A percentile compares a stretch with the other conserved stretches of the same genome.
Conservation (phyloP, 163 green algal genomes). For the Scenedesmus sp. region DNA sequence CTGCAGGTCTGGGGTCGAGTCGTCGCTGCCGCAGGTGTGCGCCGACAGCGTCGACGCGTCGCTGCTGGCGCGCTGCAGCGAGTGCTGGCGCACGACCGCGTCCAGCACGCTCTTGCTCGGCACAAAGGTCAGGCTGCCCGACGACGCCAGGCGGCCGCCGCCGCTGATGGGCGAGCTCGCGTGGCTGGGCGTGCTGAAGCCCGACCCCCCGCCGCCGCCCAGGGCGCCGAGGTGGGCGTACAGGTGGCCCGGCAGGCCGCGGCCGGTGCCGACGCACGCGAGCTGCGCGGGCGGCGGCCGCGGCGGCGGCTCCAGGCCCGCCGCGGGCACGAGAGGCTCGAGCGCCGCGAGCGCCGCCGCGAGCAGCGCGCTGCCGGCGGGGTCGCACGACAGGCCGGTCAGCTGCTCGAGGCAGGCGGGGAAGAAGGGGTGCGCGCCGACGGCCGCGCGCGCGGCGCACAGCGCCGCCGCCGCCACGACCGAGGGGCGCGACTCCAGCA, state of each 20-base stretch:
- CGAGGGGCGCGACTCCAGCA: constrained; percentile 78
- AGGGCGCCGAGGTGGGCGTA: too few species aligned
- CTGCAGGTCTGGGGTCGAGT: constrained; percentile 30
- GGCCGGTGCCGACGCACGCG: background rate
- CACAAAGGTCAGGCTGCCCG: background rate
- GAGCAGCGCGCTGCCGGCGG: background rate
- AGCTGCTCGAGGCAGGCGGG: constrained; percentile 64
- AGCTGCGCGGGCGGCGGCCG: background rate
- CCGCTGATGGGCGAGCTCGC: constrained; percentile 1
- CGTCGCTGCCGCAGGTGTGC: constrained; percentile 12
- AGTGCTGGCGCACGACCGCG: constrained; percentile 24
- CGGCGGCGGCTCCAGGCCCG: constrained; percentile 13
- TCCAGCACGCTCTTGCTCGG: constrained; percentile 24
- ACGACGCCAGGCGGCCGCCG: background rate
- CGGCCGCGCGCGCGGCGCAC: constrained; percentile 61
- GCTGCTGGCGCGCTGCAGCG: constrained; percentile 29
- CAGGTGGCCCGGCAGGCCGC: background rate
- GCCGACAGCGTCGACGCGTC: constrained; percentile 25
- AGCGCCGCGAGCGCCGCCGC: constrained; percentile 21
- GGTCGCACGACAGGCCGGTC: constrained; percentile 51
- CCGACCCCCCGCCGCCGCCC: background rate
- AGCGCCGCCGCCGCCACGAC: constrained; percentile 77
- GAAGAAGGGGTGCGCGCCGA: constrained; percentile 70
- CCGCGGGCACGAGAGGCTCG: constrained; percentile 22
- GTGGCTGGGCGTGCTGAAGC: constrained; percentile 23